Evolutionary conservation across 2,329 filamentous ascomycete genomes (phyloP).

Genomic region (Leptographium radiaticola): DNA sequence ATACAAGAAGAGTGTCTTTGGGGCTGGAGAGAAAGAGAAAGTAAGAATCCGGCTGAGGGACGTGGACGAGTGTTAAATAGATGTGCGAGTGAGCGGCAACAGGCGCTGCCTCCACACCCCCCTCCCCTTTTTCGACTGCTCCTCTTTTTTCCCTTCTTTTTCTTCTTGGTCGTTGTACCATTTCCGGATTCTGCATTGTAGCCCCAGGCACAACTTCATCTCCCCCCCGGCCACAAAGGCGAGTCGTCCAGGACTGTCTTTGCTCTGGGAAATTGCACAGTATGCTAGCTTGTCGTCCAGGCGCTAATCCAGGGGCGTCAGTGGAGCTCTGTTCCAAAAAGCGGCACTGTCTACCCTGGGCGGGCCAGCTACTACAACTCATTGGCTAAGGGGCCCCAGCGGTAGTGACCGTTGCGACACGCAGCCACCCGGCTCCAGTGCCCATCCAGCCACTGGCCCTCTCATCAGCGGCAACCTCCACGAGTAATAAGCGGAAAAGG

Average conservation of each 20-base stretch:
- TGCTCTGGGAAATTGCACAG: conserved; percentile 12
- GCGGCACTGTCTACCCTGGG: background rate
- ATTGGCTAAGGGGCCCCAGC: background rate
- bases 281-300: conserved; percentile 2
- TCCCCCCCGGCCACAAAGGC: background rate
- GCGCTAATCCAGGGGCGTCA: conserved; percentile 11
- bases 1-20: conserved; percentile 18
- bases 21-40: conserved; percentile 21
- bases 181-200: too few species aligned
- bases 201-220: conserved; percentile 1
- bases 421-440: background rate
- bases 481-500: background rate
- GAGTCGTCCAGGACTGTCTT: conserved; percentile 1
- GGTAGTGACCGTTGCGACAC: background rate
- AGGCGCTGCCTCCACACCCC: background rate
- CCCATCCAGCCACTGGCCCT: background rate
- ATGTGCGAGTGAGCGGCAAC: background rate
- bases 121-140: background rate
- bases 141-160: background rate
- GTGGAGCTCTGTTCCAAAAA: conserved; percentile 1
- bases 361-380: background rate
- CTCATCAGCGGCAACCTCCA: too few species aligned
- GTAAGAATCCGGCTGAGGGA: conserved; percentile 8
- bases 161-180: background rate
- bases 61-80: conserved; percentile 21